Conservation (phyloP, 2,329 filamentous ascomycete genomes). For the Colletotrichum plurivorum region DNA sequence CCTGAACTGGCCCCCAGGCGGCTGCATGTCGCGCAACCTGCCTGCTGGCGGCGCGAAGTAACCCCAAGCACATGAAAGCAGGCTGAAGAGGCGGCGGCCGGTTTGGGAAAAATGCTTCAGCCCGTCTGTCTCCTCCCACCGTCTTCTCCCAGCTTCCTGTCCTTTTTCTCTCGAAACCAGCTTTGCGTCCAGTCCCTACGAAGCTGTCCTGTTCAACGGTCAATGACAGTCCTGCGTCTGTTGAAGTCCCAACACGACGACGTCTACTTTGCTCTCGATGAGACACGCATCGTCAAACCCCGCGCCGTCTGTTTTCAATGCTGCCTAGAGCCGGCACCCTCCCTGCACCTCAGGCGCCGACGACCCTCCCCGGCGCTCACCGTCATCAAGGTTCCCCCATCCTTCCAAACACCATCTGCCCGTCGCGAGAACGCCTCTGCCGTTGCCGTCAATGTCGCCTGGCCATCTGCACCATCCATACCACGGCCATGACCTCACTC, state of each 20-base stretch:
- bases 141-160: no score
- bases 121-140: no score
- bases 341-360: constrained; percentile 21
- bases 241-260: no score
- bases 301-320: constrained; percentile 18
- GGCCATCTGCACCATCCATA: constrained; percentile 2
- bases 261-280: constrained; percentile 10
- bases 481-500: constrained; percentile 11
- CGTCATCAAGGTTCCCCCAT: constrained; percentile 19
- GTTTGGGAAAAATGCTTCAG: background rate
- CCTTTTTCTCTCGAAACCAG: no score
- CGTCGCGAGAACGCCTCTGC: constrained; percentile 18
- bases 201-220: no score
- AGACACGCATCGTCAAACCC: constrained; percentile 31
- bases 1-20: background rate
- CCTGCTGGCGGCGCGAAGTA: constrained; percentile 27
- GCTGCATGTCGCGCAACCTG: constrained; percentile 12
- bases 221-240: no score
- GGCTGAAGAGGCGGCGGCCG: constrained; percentile 7
- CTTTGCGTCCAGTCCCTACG: no score
- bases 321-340: constrained; percentile 33
- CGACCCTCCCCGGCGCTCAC: constrained; percentile 19
- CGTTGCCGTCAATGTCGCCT: background rate
- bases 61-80: background rate
- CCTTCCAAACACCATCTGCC: constrained; percentile 8